Evolutionary conservation across 305 asterid species (phyloP).

Genomic region (Fraxinus angustifolia): DNA sequence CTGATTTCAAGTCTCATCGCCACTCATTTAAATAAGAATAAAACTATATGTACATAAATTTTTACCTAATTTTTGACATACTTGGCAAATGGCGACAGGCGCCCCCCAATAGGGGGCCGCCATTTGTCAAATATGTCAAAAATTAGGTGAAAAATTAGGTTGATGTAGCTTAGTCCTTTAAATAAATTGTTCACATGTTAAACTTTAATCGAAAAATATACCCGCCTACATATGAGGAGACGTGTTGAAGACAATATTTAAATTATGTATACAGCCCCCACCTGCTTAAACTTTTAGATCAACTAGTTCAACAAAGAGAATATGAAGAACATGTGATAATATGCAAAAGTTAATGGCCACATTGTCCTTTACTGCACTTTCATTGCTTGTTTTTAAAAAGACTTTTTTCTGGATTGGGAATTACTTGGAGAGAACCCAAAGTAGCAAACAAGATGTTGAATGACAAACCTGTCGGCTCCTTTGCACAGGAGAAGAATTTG

Average conservation of each 20-base stretch:
- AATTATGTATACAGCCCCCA: background rate
- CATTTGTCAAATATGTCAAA: too few relatives aligned
- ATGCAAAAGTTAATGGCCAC: background rate
- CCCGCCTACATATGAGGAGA: background rate
- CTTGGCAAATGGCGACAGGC: too few relatives aligned
- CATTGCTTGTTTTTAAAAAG: background rate
- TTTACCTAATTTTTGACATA: too few relatives aligned
- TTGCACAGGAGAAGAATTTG: conserved; percentile 73
- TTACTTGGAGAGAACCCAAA: conserved; percentile 6
- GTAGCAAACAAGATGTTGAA: conserved; percentile 10
- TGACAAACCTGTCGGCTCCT: conserved; percentile 83
- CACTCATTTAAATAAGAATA: background rate
- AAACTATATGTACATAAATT: too few relatives aligned
- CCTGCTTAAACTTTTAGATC: background rate
- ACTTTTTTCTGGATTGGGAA: background rate
- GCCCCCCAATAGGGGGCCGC: too few relatives aligned
- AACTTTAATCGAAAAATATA: background rate
- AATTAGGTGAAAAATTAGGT: too few relatives aligned
- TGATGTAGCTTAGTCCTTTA: background rate
- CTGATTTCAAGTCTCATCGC: background rate
- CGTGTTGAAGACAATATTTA: background rate
- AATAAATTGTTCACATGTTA: background rate
- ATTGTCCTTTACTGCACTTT: background rate
- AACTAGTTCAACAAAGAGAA: background rate
- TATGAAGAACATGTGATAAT: background rate